phyloP scores from a whole-genome alignment of 148 eudicot genomes.

The Spergularia bocconei region DNA sequence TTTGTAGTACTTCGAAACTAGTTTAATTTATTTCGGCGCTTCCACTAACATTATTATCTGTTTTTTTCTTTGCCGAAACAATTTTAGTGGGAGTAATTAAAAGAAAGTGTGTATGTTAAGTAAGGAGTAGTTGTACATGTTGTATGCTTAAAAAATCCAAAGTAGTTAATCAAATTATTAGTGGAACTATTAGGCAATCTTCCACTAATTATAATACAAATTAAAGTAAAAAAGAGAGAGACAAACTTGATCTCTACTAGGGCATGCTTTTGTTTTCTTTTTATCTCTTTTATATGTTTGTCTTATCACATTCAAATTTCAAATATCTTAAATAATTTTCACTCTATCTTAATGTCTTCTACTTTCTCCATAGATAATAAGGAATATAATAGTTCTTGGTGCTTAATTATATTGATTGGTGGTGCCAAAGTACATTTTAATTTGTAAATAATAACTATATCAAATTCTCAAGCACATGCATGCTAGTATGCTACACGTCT shows the following conservation, averaged over 20 bases:
- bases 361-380: background rate
- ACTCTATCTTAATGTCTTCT: background rate
- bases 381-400: background rate
- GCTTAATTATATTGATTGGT: conserved; percentile 1
- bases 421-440: background rate
- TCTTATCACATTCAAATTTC: background rate
- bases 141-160: background rate
- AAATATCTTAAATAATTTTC: background rate
- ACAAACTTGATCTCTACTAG: background rate
- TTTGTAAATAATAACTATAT: too few relatives aligned
- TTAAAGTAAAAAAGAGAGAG: background rate
- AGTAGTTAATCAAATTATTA: background rate
- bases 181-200: background rate
- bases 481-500: too few relatives aligned
- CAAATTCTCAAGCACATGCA: too few relatives aligned
- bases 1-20: too few relatives aligned
- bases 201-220: background rate
- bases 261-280: background rate
- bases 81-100: too few relatives aligned
- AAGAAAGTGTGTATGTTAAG: too few relatives aligned
- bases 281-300: background rate
- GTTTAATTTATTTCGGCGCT: background rate
- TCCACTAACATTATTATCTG: too few relatives aligned
- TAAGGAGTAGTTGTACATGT: background rate
- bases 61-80: too few relatives aligned